Evolutionary conservation across 2,329 filamentous ascomycete genomes (phyloP).

Genomic region (Thermomyces lanuginosus): DNA sequence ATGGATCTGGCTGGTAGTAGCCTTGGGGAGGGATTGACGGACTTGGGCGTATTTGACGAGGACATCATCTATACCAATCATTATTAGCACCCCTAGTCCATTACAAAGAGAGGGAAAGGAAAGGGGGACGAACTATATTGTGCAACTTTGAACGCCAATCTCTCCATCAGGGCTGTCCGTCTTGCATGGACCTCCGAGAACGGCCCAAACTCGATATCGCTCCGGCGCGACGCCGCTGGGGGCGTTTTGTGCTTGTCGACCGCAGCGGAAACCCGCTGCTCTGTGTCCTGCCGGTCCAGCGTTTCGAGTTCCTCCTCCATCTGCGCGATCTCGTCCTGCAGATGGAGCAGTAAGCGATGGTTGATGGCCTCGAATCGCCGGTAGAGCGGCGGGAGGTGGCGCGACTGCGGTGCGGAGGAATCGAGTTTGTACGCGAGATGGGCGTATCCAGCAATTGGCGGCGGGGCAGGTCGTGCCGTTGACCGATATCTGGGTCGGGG

Average conservation of each 20-base stretch:
- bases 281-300: conserved; percentile 45
- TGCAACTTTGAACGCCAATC: conserved; percentile 41
- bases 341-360: conserved; percentile 62
- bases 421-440: conserved; percentile 19
- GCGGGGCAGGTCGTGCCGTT: too few species aligned
- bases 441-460: conserved; percentile 25
- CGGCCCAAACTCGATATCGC: conserved; percentile 32
- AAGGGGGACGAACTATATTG: conserved; percentile 39
- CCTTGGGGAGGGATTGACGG: conserved; percentile 29
- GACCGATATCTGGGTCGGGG: too few species aligned
- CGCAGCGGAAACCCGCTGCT: conserved; percentile 17
- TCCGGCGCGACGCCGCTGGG: conserved; percentile 23
- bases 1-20: conserved; percentile 32
- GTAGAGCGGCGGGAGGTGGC: conserved; percentile 47
- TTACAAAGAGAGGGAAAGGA: conserved; percentile 1
- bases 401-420: conserved; percentile 8
- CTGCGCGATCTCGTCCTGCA: conserved; percentile 72
- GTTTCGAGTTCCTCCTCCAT: conserved; percentile 61
- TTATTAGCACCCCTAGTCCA: conserved; percentile 1
- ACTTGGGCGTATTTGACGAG: conserved; percentile 33
- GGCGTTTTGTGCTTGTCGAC: conserved; percentile 18
- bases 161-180: conserved; percentile 37
- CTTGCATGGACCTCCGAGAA: conserved; percentile 38
- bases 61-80: conserved; percentile 19
- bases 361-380: conserved; percentile 68